A percentile compares a stretch with the other conserved stretches of the same genome.
Conservation (phyloP, 306 rosid genomes). For the Inga leiocalycina region DNA sequence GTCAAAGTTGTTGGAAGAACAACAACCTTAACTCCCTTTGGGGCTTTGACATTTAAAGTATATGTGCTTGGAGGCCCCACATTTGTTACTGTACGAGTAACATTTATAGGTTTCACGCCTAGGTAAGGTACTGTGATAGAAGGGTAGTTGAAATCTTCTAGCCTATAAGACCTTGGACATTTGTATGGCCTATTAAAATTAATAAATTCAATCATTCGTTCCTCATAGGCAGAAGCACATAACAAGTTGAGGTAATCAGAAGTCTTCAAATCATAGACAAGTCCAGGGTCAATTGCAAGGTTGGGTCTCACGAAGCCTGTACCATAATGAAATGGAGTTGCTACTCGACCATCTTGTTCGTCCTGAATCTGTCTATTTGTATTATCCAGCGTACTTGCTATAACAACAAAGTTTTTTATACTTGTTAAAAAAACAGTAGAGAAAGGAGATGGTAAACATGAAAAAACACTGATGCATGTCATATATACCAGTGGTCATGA, state of each 20-base stretch:
- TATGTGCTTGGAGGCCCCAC: conserved; percentile 5
- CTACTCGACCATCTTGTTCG: not conserved
- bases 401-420: not conserved
- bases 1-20: not conserved
- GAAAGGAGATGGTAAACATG: not conserved
- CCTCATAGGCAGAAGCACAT: not conserved
- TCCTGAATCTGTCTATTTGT: not conserved
- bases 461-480: accelerated
- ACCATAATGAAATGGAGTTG: not conserved
- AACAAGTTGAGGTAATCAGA: not conserved
- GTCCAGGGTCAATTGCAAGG: conserved; percentile 2
- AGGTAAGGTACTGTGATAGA: not conserved
- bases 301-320: not conserved
- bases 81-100: not conserved
- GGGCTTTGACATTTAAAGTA: not conserved
- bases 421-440: not conserved
- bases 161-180: not conserved
- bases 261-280: not conserved
- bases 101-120: not conserved
- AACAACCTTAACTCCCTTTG: not conserved
- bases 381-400: not conserved
- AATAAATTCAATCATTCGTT: not conserved
- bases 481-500: conserved; percentile 2
- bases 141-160: conserved; percentile 7
- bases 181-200: not conserved